Evolutionary conservation across 495 filamentous ascomycete genomes (phyloP).

Genomic region (Neurospora sp.): DNA sequence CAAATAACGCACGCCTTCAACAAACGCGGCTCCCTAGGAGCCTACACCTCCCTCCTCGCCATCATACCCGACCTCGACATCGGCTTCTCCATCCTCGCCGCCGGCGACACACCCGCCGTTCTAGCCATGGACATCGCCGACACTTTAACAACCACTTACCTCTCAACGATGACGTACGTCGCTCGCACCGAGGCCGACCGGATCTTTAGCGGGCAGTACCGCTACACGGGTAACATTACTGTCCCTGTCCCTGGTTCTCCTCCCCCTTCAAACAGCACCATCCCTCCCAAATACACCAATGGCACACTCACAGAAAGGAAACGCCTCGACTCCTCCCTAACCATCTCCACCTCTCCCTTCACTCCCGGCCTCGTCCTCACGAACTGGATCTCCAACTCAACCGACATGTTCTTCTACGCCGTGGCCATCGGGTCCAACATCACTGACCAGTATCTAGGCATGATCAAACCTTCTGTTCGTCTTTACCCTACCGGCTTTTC

Average conservation of each 20-base stretch:
- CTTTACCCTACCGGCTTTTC: conserved; percentile 35
- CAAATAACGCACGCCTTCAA: conserved; percentile 39
- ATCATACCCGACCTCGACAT: conserved; percentile 45
- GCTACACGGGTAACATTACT: neutral
- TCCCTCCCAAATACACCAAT: neutral
- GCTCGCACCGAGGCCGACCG: conserved; percentile 27
- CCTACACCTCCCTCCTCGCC: conserved; percentile 37
- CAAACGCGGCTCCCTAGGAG: conserved; percentile 41
- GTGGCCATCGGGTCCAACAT: conserved; percentile 23
- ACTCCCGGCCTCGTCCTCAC: conserved; percentile 34
- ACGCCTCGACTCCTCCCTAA: conserved; percentile 29
- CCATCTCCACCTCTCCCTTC: conserved; percentile 23
- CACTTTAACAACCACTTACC: conserved; percentile 21
- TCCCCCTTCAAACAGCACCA: neutral
- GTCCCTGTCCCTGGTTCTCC: neutral
- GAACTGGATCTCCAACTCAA: conserved; percentile 41
- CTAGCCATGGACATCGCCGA: conserved; percentile 26
- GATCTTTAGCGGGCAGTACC: conserved; percentile 29
- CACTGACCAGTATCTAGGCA: conserved; percentile 14
- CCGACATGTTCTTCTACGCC: conserved; percentile 26
- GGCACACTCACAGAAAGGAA: conserved; percentile 5
- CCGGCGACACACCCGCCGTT: conserved; percentile 25
- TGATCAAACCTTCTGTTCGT: conserved; percentile 15
- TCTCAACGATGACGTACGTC: conserved; percentile 26
- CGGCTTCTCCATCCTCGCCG: conserved; percentile 42